phyloP scores from a whole-genome alignment of 768 basidiomycete species.

The Amanita pallidorosea region DNA sequence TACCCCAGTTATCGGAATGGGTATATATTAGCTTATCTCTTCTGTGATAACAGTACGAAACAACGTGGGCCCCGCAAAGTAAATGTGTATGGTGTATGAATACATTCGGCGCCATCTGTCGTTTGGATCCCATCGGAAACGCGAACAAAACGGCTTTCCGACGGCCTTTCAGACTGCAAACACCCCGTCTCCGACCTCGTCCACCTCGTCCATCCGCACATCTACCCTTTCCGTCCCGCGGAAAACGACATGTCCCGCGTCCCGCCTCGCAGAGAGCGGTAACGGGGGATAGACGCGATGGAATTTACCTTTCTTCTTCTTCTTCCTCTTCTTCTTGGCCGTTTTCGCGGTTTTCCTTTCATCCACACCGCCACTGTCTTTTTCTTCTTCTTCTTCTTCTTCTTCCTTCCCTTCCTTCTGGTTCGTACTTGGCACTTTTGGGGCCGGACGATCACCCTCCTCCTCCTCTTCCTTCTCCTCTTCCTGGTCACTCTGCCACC shows the following conservation, averaged over 20 bases:
- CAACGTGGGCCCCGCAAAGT: too few relatives aligned
- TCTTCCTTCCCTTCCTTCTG: not conserved
- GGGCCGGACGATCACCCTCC: not conserved
- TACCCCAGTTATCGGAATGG: too few relatives aligned
- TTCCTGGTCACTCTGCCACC: not conserved
- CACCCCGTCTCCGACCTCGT: slow-evolving; percentile 11
- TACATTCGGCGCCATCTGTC: too few relatives aligned
- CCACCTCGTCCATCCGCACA: not conserved
- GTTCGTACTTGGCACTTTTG: not conserved
- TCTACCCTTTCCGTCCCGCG: slow-evolving; percentile 45
- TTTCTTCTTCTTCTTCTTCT: not conserved
- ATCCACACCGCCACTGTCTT: not conserved
- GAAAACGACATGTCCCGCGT: slow-evolving; percentile 58
- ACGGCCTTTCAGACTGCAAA: slow-evolving; percentile 7
- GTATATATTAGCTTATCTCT: too few relatives aligned
- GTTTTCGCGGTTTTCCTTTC: not conserved
- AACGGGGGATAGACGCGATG: slow-evolving; percentile 25
- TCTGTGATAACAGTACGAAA: too few relatives aligned
- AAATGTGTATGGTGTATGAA: too few relatives aligned
- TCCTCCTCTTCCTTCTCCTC: not conserved
- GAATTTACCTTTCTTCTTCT: too few relatives aligned
- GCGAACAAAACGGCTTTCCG: not conserved
- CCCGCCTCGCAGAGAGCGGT: slow-evolving; percentile 49
- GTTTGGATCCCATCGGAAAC: too few relatives aligned
- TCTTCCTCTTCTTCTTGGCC: too few relatives aligned